These are phyloP conservation scores for Ophiostoma perfectum DNA, from an alignment of 2,329 filamentous ascomycete species.

Conservation along the genomic window DNA sequence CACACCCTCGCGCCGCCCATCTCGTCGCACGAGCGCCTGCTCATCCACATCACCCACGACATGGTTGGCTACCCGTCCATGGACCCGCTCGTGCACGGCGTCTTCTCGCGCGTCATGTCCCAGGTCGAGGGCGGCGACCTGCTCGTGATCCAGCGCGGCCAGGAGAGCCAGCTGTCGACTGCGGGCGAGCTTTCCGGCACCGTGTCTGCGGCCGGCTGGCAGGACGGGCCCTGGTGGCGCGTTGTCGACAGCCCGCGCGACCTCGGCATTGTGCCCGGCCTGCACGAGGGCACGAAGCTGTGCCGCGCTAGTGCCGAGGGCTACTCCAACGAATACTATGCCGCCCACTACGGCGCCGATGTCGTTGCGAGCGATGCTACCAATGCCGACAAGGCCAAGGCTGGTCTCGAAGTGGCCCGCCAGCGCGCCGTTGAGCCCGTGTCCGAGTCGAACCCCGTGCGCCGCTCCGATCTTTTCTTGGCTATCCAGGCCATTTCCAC, in stretches of 20 bases:
- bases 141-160: slow-evolving; percentile 86
- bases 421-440: slow-evolving; percentile 72
- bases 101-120: slow-evolving; percentile 95
- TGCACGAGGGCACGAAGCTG: slow-evolving; percentile 84
- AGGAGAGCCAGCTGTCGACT: slow-evolving; percentile 60
- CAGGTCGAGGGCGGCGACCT: slow-evolving; percentile 97
- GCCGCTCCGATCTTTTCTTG: slow-evolving; percentile 91
- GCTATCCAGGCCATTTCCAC: slow-evolving; percentile 76
- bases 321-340: slow-evolving; percentile 81
- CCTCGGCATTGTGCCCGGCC: slow-evolving; percentile 71
- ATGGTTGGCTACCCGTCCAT: slow-evolving; percentile 90
- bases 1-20: slow-evolving; percentile 95
- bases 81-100: slow-evolving; percentile 83
- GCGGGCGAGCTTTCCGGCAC: slow-evolving; percentile 29
- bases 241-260: slow-evolving; percentile 64
- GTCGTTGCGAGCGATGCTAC: slow-evolving; percentile 33
- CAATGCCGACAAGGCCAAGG: slow-evolving; percentile 17
- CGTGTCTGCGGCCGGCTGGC: slow-evolving; percentile 61
- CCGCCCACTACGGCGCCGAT: slow-evolving; percentile 57
- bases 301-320: slow-evolving; percentile 83
- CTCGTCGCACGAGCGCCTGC: slow-evolving; percentile 89
- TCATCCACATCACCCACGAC: slow-evolving; percentile 97
- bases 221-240: slow-evolving; percentile 95
- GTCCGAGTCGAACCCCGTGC: slow-evolving; percentile 80
- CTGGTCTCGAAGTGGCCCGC: slow-evolving; percentile 71